Evolutionary conservation across 495 filamentous ascomycete species (phyloP).

Genomic region (Lophiotrema nucula): DNA sequence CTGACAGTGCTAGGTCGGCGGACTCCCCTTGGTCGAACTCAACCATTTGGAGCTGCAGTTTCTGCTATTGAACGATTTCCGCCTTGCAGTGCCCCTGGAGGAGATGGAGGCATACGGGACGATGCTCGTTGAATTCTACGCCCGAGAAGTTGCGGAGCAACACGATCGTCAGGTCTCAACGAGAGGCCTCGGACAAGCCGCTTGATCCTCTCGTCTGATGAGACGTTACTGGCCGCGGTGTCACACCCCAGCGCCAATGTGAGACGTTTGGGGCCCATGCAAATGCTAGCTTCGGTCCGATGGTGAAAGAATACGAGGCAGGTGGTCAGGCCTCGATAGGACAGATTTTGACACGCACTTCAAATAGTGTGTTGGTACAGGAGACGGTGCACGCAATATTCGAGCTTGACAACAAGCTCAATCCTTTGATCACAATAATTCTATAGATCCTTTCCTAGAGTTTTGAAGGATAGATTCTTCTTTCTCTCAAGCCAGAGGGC

Average conservation of each 20-base stretch:
- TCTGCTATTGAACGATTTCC: conserved; percentile 93
- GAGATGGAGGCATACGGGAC: conserved; percentile 97
- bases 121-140: conserved; percentile 98
- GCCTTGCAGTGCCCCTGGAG: conserved; percentile 88
- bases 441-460: conserved; percentile 18
- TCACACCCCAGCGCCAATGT: too few relatives aligned
- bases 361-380: too few relatives aligned
- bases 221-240: too few relatives aligned
- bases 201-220: too few relatives aligned
- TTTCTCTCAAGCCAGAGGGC: neutral
- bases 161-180: conserved; percentile 37
- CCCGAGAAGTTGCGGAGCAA: conserved; percentile 80
- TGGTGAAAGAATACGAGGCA: too few relatives aligned
- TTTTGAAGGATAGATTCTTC: conserved; percentile 8
- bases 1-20: conserved; percentile 77
- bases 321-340: too few relatives aligned
- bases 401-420: too few relatives aligned
- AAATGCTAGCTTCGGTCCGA: too few relatives aligned
- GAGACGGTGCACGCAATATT: too few relatives aligned
- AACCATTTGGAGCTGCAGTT: conserved; percentile 98
- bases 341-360: too few relatives aligned
- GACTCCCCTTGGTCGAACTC: conserved; percentile 90
- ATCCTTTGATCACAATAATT: too few relatives aligned
- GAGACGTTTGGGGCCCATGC: too few relatives aligned
- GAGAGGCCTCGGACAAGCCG: neutral